A percentile compares a stretch with the other conserved stretches of the same genome.
phyloP scores from a whole-genome alignment of 2,329 filamentous ascomycete genomes.

The Pezicula radicicola region DNA sequence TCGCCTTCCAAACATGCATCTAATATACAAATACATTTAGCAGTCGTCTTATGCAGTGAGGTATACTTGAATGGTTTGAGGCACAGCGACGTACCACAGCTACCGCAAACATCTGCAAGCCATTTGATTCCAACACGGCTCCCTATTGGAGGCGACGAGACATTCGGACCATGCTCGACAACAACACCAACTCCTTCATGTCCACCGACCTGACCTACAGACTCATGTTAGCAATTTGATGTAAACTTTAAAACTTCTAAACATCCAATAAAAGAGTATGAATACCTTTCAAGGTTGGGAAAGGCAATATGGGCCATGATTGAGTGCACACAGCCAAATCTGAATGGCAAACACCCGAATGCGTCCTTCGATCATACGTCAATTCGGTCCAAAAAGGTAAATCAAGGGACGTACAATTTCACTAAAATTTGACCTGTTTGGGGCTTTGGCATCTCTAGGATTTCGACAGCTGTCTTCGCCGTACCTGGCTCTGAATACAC shows the following conservation, averaged over 20 bases:
- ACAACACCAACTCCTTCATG: constrained; percentile 65
- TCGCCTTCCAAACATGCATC: constrained; percentile 47
- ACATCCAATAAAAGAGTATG: too few species aligned
- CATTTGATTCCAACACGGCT: constrained; percentile 67
- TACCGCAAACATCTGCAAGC: constrained; percentile 46
- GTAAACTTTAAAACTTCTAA: not conserved
- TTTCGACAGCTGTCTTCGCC: not conserved
- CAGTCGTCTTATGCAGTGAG: not conserved
- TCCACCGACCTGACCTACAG: constrained; percentile 56
- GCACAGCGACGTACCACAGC: constrained; percentile 33
- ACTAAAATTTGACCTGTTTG: constrained; percentile 8
- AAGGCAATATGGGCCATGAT: constrained; percentile 3
- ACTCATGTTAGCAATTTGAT: not conserved
- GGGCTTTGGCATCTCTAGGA: not conserved
- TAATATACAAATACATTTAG: not conserved
- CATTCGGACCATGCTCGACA: constrained; percentile 56
- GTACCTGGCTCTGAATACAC: not conserved
- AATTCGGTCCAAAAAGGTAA: not conserved
- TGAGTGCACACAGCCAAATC: constrained; percentile 9
- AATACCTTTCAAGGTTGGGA: constrained; percentile 1
- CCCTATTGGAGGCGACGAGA: constrained; percentile 46
- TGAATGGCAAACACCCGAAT: constrained; percentile 12
- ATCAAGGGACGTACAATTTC: constrained; percentile 3
- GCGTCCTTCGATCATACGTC: constrained; percentile 1
- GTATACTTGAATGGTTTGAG: not conserved